These are phyloP conservation scores for Sarocladium brachiariae DNA, from an alignment of 2,329 filamentous ascomycete genomes.

Conservation along the genomic window DNA sequence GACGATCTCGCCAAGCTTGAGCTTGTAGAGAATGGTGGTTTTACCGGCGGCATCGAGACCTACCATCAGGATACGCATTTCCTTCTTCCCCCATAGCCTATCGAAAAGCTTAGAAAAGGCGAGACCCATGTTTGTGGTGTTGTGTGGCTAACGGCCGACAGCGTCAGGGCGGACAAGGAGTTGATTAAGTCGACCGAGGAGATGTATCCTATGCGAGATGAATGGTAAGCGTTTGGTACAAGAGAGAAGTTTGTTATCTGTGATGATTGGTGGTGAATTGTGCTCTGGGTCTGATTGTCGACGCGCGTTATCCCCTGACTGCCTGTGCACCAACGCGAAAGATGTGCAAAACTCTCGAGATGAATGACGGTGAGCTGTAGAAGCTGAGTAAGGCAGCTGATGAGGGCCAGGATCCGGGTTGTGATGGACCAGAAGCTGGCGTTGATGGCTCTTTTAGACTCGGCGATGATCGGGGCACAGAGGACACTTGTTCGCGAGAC, in stretches of 20 bases:
- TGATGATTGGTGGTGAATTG: background rate
- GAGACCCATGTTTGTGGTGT: slow-evolving; percentile 85
- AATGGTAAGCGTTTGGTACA: background rate
- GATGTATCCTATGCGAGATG: slow-evolving; percentile 7
- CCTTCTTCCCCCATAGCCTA: slow-evolving; percentile 97
- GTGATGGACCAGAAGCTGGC: background rate
- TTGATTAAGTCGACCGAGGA: slow-evolving; percentile 14
- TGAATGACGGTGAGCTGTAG: background rate
- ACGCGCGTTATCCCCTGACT: slow-evolving; percentile 2
- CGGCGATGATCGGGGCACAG: slow-evolving; percentile 3
- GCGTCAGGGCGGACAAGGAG: slow-evolving; percentile 1
- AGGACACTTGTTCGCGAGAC: slow-evolving; percentile 8
- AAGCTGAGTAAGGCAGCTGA: background rate
- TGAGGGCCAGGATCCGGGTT: background rate
- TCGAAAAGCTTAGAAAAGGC: slow-evolving; percentile 95
- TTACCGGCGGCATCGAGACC: slow-evolving; percentile 99
- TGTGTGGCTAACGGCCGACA: slow-evolving; percentile 23
- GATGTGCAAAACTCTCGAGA: background rate
- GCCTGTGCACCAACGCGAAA: background rate
- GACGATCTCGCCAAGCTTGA: slow-evolving; percentile 98
- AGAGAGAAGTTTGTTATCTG: background rate
- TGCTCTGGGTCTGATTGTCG: background rate
- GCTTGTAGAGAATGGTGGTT: slow-evolving; percentile 99
- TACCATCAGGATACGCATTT: slow-evolving; percentile 99
- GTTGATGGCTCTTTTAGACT: slow-evolving; percentile 4